Evolutionary conservation across 2,329 filamentous ascomycete species (phyloP), one percentile per base, ranked within the genome.

Genomic region (Fusarium sp.): DNA sequence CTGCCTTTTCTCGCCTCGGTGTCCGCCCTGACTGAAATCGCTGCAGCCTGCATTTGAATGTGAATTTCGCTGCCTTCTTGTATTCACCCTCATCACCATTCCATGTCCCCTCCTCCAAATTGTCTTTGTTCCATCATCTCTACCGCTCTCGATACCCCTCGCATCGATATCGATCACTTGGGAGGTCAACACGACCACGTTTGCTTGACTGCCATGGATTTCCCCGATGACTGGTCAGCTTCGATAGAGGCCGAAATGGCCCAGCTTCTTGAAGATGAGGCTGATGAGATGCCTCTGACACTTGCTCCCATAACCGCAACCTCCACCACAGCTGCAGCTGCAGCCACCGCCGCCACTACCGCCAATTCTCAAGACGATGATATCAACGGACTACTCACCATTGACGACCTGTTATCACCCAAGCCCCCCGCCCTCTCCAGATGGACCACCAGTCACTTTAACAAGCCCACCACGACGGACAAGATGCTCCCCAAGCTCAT

Each of bases 361-460:
- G 22, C 22, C 37, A 31, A 37, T 16, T 35, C 13, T 41, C n/a
- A 29, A 43, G 35, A 13, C 20, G 18, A 11, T 14, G 31, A 64
- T 13, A 33, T 37, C 48, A 33, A 20, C 11, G 11, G 2, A 45
- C n/a, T 54, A 43, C 8, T 9, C 33, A 24, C n/a, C 41, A 6
- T 8, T 18, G 29, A 2, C n/a, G 6, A 39, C 16, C 2, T 29
- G 14, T 13, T 4, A 16, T 50, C 24, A 18, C 59, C 35, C 18
- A 31, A 37, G 41, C 67, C 56, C 20, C n/a, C 24, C 6, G 11
- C 41, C 50, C 20, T 76, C 20, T 74, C 77, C 22, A 72, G 39
- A 37, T 77, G 66, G 69, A 48, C 31, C 16, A 73, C 66, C 11
- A 7, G 31, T 45, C 33, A 65, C 29, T 79, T 79, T 64, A 79